A percentile compares a stretch with the other conserved stretches of the same genome.
These are phyloP conservation scores for Rhodotorula sp. DNA, from an alignment of 1,284 basidiomycete genomes.

Conservation along the genomic window DNA sequence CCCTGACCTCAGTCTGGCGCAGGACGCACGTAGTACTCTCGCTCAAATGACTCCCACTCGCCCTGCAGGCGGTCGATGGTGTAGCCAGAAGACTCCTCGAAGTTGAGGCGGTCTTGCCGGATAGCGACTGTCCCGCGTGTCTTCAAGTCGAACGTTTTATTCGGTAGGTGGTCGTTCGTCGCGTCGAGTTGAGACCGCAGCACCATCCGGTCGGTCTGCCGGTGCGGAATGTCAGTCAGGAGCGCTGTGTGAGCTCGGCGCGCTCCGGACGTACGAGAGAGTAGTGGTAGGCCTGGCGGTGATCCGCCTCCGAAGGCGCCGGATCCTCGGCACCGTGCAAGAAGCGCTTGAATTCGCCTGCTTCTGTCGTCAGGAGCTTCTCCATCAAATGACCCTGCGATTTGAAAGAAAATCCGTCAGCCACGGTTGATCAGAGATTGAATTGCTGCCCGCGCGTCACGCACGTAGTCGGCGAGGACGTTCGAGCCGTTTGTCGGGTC, in stretches of 20 bases:
- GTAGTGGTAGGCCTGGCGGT: constrained; percentile 70
- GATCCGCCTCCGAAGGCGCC: constrained; percentile 47
- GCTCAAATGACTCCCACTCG: constrained; percentile 67
- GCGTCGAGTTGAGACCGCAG: constrained; percentile 97
- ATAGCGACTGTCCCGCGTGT: constrained; percentile 84
- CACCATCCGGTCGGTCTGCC: constrained; percentile 69
- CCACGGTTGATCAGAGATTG: constrained; percentile 4
- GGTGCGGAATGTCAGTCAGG: background rate
- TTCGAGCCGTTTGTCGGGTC: constrained; percentile 60
- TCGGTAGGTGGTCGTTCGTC: constrained; percentile 72
- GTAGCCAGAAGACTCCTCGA: constrained; percentile 76
- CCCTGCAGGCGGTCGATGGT: constrained; percentile 65
- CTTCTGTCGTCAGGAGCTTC: constrained; percentile 73
- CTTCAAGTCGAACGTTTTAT: constrained; percentile 93
- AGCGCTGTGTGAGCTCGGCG: background rate
- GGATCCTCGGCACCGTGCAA: constrained; percentile 55
- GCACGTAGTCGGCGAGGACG: constrained; percentile 49
- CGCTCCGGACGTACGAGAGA: constrained; percentile 59
- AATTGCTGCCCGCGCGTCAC: background rate
- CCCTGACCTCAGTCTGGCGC: background rate
- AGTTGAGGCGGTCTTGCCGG: constrained; percentile 81
- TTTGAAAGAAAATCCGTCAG: background rate
- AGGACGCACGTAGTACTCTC: constrained; percentile 65
- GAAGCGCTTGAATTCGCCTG: constrained; percentile 65
- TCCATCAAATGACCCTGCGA: constrained; percentile 80